Conservation (phyloP, 768 basidiomycete genomes). For the Trametes punicea region DNA sequence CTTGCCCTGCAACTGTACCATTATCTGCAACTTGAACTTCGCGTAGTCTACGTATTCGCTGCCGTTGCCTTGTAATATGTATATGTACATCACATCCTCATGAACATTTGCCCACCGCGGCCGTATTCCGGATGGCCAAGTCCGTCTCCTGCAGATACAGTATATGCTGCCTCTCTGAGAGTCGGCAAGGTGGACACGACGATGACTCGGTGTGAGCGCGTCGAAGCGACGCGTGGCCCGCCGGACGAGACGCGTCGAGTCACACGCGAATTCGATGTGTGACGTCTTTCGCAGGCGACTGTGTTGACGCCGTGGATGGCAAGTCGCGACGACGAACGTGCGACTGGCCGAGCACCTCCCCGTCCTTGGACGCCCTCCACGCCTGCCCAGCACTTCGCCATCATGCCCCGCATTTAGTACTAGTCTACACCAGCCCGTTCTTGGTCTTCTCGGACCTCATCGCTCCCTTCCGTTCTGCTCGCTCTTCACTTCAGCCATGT, state of each 20-base stretch:
- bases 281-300: not conserved
- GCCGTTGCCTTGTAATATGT: conserved; percentile 10
- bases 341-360: conserved; percentile 4
- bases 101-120: not conserved
- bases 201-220: not conserved
- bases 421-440: conserved; percentile 10
- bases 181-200: not conserved
- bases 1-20: conserved; percentile 24
- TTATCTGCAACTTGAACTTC: conserved; percentile 9
- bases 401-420: conserved; percentile 10
- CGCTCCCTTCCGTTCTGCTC: not conserved
- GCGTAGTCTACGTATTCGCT: conserved; percentile 8
- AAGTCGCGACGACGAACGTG: conserved; percentile 21
- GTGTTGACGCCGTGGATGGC: not conserved
- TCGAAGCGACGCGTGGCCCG: not conserved
- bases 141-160: not conserved
- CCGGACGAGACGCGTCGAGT: not conserved
- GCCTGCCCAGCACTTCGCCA: not conserved
- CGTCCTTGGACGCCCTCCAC: not conserved
- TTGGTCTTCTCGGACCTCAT: conserved; percentile 1
- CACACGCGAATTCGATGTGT: not conserved
- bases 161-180: not conserved
- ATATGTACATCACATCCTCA: conserved; percentile 3
- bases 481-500: conserved; percentile 17
- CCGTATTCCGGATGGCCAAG: too few relatives aligned